Evolutionary conservation across 176 grass and related monocot species (phyloP).

Genomic region (Lolium multiflorum): DNA sequence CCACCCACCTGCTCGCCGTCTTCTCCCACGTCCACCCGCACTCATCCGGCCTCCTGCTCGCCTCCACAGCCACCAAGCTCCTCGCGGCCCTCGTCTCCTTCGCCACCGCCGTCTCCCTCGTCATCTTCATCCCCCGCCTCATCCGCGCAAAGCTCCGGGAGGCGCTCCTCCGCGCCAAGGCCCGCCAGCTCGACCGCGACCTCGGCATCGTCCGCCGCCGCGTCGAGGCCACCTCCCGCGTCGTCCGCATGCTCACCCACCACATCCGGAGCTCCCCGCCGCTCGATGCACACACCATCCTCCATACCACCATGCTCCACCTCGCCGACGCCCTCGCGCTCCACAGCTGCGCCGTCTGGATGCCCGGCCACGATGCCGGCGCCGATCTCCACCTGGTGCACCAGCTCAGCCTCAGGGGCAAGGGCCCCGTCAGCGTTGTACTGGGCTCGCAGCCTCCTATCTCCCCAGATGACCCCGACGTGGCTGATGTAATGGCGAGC

Average conservation of each 20-base stretch:
- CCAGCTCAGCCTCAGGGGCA: constrained; percentile 37
- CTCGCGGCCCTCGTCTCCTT: constrained; percentile 28
- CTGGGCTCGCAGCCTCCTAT: not conserved
- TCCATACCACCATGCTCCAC: constrained; percentile 75
- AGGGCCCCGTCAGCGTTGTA: not conserved
- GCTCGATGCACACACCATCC: constrained; percentile 53
- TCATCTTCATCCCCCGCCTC: constrained; percentile 30
- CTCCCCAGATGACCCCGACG: constrained; percentile 55
- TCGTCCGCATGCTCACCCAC: constrained; percentile 52
- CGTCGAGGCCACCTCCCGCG: constrained; percentile 33
- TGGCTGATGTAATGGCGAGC: constrained; percentile 46
- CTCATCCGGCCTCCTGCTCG: constrained; percentile 13
- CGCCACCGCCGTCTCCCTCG: constrained; percentile 28
- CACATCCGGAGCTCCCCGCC: constrained; percentile 54
- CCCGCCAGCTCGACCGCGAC: constrained; percentile 25
- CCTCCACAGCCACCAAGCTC: constrained; percentile 31
- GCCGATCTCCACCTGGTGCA: constrained; percentile 52
- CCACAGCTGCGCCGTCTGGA: constrained; percentile 73
- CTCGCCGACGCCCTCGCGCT: constrained; percentile 63
- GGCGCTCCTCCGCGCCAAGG: constrained; percentile 5
- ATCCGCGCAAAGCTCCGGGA: constrained; percentile 30
- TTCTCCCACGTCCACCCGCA: constrained; percentile 10
- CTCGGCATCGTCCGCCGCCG: constrained; percentile 28
- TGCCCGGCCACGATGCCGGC: constrained; percentile 42
- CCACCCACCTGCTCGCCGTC: constrained; percentile 26